phyloP scores from a whole-genome alignment of 306 rosid genomes.

The Vigna trinervia region DNA sequence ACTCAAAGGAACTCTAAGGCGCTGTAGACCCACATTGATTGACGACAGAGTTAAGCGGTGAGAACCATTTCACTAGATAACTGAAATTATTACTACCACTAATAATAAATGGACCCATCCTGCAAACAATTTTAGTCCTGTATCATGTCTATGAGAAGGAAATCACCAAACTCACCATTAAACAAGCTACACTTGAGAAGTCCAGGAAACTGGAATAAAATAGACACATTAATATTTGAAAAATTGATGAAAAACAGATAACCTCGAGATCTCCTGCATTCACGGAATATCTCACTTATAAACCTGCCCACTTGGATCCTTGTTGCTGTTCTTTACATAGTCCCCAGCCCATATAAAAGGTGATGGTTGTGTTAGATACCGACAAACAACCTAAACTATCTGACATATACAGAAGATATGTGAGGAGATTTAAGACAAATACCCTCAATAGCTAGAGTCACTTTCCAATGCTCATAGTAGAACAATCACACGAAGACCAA shows the following conservation, averaged over 20 bases:
- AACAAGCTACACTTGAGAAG: conserved; percentile 12
- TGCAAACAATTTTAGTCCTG: conserved; percentile 16
- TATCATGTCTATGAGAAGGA: conserved; percentile 21
- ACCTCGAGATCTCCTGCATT: conserved; percentile 7
- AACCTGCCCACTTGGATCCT: not conserved
- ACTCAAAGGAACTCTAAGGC: conserved; percentile 11
- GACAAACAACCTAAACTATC: not conserved
- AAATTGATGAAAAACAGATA: not conserved
- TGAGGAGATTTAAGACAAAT: not conserved
- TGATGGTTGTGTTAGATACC: not conserved
- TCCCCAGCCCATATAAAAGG: not conserved
- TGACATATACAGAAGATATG: not conserved
- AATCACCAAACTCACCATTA: conserved; percentile 6
- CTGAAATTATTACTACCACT: not conserved
- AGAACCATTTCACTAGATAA: conserved; percentile 1
- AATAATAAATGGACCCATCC: conserved; percentile 1
- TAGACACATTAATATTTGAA: conserved; percentile 10
- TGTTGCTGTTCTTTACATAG: not conserved
- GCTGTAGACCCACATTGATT: not conserved
- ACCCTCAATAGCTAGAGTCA: conserved; percentile 25
- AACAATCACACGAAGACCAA: conserved; percentile 4
- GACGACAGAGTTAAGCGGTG: conserved; percentile 36
- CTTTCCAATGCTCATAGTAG: conserved; percentile 7
- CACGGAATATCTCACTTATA: not conserved
- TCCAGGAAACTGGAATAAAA: not conserved